Base-by-base conservation (phyloP, 345 rosid genomes). In the Combretum micranthum region DNA sequence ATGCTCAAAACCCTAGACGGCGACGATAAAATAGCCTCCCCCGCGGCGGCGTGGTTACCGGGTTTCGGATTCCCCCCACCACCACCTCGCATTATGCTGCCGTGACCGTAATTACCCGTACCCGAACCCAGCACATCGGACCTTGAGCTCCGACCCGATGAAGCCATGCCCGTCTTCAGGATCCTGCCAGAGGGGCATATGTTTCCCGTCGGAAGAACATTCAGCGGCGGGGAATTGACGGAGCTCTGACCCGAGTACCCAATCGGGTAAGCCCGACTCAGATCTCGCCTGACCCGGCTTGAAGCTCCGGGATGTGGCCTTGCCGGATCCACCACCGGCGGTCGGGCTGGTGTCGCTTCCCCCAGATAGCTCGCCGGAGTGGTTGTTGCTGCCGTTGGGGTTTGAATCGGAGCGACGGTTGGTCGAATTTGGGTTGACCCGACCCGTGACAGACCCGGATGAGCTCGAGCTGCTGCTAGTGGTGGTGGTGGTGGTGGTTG, bases 71-170 rank as follows among this genome's bases (percentile, higher is more conserved):
- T 52, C 39, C 18, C 62, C 19, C 17, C 15, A 20, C n/a, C n/a
- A n/a, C n/a, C n/a, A n/a, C 90, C 90, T 44, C 86, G 85, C 75
- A 94, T 75, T 59, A 94, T 79, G 65, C 85, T 94, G 6, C 99
- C 99, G 37, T 87, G 93, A 3, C 99, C 99, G 42, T 94, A 94
- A 50, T 83, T 76, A 2, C 83, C 90, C 22, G 76, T 76, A 12
- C 95, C 90, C 4, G 95, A 80, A 54, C 90, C 90, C 63, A 94
- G 79, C 2, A 81, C 87, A 66, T 83, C 87, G 19, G 75, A 53
- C 65, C 79, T 86, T 15, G 87, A 56, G 49, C 70, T 65, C 68
- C 78, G 76, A 50, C 61, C 74, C 47, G 66, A 63, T 18, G 75
- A 66, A 23, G 66, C 72, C 82, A 81, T 76, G 23, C 90, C 90